Base-by-base conservation (phyloP, 768 basidiomycete genomes). In the Chiua virens region DNA sequence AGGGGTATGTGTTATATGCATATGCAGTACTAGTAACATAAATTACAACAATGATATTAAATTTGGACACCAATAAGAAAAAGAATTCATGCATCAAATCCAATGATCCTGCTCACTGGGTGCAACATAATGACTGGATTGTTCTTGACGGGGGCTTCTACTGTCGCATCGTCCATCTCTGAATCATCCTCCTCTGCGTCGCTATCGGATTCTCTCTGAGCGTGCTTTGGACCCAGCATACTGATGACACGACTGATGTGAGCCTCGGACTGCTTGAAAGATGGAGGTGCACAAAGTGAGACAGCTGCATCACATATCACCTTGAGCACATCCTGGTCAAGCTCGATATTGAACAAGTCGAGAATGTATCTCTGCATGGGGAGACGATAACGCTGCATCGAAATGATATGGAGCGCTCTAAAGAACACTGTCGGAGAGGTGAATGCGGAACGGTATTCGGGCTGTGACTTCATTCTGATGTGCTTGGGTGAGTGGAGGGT, bases 331-430 rank as follows among this genome's bases (percentile, higher is more conserved):
- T 84, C 79, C 35, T 75, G 73, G 57, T 89, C 82, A 45, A 97
- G 71, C 36, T 88, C 86, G 46, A 95, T 72, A 61, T 87, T 88
- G 76, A 99, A 99, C 7, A 98, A 76, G 52, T 99, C 96, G 53
- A 98, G 69, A 56, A 98, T 86, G 67, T 94, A 98, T 49, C 91
- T 80, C 41, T 95, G 84, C 52, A 97, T 93, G 15, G 95, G 92
- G 9, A 94, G 80, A 23, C 94, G 88, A 68, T 92, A 98, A 52
- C 90, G 86, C 52, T 91, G 89, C 1, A 86, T 87, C 3, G 92
- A 94, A 50, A 99, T 86, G 47, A 88, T 84, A 47, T 92, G 87
- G 34, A 98, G 75, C 1, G 87, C 92, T 36, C 95, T 85, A 68
- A 86, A 93, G 63, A 90, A 86, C 66, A 94, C 79, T 5, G 81